These are phyloP conservation scores for Paralagenidium karlingii DNA, from an alignment of 352 stramenopile species.

Conservation along the genomic window DNA sequence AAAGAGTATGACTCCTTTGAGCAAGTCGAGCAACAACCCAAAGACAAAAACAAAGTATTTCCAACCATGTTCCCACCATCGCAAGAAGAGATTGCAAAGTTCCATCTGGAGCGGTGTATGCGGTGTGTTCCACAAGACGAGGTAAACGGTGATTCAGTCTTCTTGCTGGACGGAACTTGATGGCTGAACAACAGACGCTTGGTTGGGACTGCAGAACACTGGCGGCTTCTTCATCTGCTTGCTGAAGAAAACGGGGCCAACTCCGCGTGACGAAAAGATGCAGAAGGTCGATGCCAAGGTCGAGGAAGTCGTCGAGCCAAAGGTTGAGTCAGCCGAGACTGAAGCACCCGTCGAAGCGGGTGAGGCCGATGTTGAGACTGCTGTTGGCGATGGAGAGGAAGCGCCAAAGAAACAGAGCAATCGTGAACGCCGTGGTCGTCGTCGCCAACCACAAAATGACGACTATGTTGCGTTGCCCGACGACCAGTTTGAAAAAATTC, in stretches of 20 bases:
- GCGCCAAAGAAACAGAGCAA: constrained; percentile 5
- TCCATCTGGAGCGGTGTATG: constrained; percentile 91
- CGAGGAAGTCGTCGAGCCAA: constrained; percentile 6
- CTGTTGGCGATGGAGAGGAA: constrained; percentile 1
- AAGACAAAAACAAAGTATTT: constrained; percentile 53
- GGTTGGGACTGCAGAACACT: constrained; percentile 65
- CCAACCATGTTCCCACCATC: constrained; percentile 86
- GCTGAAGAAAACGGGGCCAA: constrained; percentile 84
- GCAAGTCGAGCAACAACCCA: constrained; percentile 50
- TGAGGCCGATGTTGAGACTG: constrained; percentile 5
- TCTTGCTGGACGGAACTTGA: background rate
- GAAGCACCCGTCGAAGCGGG: constrained; percentile 4
- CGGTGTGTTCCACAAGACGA: constrained; percentile 96
- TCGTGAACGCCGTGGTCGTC: constrained; percentile 31
- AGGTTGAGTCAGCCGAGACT: constrained; percentile 9
- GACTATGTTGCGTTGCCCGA: constrained; percentile 61
- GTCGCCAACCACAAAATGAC: constrained; percentile 22
- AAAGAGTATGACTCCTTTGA: constrained; percentile 71
- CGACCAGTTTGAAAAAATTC: constrained; percentile 42
- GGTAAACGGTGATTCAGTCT: no score
- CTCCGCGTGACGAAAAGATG: constrained; percentile 17
- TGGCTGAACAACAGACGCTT: background rate
- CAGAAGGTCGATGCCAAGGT: constrained; percentile 8
- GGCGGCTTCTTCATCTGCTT: constrained; percentile 99
- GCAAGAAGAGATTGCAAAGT: constrained; percentile 39